Percentiles rank a stretch among this genome's conserved stretches.
Conservation (phyloP, 805 yeast genomes). For the Saccharomycopsis sp. region DNA sequence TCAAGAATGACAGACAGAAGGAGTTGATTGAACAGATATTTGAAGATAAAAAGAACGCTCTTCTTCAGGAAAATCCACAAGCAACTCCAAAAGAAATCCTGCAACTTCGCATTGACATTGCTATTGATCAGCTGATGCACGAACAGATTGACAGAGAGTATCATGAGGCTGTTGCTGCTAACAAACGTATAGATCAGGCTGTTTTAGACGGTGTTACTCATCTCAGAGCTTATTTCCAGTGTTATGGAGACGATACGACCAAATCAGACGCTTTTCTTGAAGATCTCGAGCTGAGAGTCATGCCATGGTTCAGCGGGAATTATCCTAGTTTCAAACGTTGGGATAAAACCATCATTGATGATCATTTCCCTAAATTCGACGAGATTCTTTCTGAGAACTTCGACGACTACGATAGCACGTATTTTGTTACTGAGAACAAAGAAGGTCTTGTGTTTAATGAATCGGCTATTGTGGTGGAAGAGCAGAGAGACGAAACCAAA, state of each 20-base stretch:
- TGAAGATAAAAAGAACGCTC: not conserved
- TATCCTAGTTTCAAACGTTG: constrained; percentile 34
- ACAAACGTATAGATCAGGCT: not conserved
- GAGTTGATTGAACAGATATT: not conserved
- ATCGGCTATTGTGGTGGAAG: constrained; percentile 1
- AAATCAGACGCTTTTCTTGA: not conserved
- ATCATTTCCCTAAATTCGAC: constrained; percentile 28
- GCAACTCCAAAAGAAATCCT: not conserved
- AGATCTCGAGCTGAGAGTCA: constrained; percentile 23
- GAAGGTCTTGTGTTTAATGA: constrained; percentile 8
- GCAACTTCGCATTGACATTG: not conserved
- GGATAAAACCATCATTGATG: constrained; percentile 24
- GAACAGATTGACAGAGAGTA: not conserved
- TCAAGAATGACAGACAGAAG: not conserved
- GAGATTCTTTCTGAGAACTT: constrained; percentile 19
- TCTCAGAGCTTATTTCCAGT: not conserved
- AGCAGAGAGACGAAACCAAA: not conserved
- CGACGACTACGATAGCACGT: no score
- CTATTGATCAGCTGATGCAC: not conserved
- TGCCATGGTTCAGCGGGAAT: constrained; percentile 35
- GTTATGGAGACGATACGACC: not conserved
- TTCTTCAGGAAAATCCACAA: not conserved
- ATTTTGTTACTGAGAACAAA: not conserved
- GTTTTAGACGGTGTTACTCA: not conserved
- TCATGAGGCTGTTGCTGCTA: not conserved